phyloP scores from a whole-genome alignment of 768 basidiomycete species.

The Kwoniella heveanensis region DNA sequence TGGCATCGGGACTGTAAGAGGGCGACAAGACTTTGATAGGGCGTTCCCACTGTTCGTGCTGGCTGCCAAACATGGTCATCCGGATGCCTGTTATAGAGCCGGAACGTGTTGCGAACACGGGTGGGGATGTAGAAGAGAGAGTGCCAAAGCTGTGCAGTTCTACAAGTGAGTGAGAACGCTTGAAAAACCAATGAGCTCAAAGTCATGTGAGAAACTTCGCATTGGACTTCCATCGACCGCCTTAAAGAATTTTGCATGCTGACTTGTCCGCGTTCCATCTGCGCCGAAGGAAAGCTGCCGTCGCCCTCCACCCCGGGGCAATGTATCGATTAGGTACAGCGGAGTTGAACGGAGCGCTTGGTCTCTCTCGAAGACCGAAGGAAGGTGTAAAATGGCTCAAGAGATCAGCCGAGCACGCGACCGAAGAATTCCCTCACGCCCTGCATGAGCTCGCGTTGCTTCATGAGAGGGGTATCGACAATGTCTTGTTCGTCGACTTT shows the following conservation, averaged over 20 bases:
- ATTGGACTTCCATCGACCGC: no score
- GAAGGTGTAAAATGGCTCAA: slow-evolving; percentile 99
- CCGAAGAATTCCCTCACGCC: slow-evolving; percentile 93
- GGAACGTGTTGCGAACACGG: slow-evolving; percentile 99
- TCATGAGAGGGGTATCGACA: slow-evolving; percentile 96
- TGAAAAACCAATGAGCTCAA: no score
- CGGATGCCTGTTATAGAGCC: slow-evolving; percentile 90
- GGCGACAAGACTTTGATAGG: slow-evolving; percentile 92
- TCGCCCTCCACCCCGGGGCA: slow-evolving; percentile 86
- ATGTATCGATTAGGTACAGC: slow-evolving; percentile 96
- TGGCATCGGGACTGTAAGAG: slow-evolving; percentile 89
- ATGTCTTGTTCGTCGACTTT: slow-evolving; percentile 93
- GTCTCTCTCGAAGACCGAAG: slow-evolving; percentile 79
- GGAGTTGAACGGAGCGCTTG: slow-evolving; percentile 93
- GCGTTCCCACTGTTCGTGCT: slow-evolving; percentile 95
- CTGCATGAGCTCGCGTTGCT: slow-evolving; percentile 90
- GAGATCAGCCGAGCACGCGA: slow-evolving; percentile 82
- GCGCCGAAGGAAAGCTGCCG: slow-evolving; percentile 88
- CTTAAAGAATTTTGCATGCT: no score
- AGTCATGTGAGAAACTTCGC: slow-evolving; percentile 1
- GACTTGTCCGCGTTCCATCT: no score
- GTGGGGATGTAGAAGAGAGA: slow-evolving; percentile 94
- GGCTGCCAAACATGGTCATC: slow-evolving; percentile 94
- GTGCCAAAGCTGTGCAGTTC: slow-evolving; percentile 85
- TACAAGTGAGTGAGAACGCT: slow-evolving; percentile 64